Percentiles rank a stretch among this genome's conserved stretches.
phyloP scores from a whole-genome alignment of 2,329 filamentous ascomycete genomes.

The Gyromitra esculenta region DNA sequence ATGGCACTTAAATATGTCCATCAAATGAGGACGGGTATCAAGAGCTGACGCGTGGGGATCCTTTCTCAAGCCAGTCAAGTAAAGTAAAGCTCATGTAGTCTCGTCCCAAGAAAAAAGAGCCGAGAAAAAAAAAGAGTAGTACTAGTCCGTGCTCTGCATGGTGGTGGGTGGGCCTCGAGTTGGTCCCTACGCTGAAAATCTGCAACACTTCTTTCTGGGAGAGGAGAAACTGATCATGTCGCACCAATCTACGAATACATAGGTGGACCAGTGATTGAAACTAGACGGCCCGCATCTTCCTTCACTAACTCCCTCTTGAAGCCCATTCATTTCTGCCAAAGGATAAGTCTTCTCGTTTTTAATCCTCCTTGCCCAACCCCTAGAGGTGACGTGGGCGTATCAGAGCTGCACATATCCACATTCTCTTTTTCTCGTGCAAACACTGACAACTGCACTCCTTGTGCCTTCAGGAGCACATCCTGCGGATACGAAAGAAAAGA shows the following conservation, averaged over 20 bases:
- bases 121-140: slow-evolving; percentile 37
- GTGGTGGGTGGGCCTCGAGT: not conserved
- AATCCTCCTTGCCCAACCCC: slow-evolving; percentile 16
- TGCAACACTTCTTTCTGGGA: slow-evolving; percentile 15
- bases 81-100: not conserved
- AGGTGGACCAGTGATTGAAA: slow-evolving; percentile 16
- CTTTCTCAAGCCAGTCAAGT: slow-evolving; percentile 30
- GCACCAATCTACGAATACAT: slow-evolving; percentile 13
- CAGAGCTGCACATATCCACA: slow-evolving; percentile 35
- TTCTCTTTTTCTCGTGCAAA: slow-evolving; percentile 2
- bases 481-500: slow-evolving; percentile 11
- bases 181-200: slow-evolving; percentile 16
- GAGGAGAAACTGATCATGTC: slow-evolving; percentile 7
- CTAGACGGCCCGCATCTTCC: slow-evolving; percentile 22
- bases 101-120: slow-evolving; percentile 39
- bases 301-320: not conserved
- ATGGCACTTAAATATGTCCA: slow-evolving; percentile 34
- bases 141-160: slow-evolving; percentile 30
- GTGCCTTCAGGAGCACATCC: slow-evolving; percentile 17
- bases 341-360: slow-evolving; percentile 17
- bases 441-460: slow-evolving; percentile 16
- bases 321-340: slow-evolving; percentile 15
- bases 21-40: slow-evolving; percentile 12
- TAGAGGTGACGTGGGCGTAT: slow-evolving; percentile 49
- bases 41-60: slow-evolving; percentile 17